phyloP scores from a whole-genome alignment of 1,139 yeast genomes.

The Taphrina pruni region DNA sequence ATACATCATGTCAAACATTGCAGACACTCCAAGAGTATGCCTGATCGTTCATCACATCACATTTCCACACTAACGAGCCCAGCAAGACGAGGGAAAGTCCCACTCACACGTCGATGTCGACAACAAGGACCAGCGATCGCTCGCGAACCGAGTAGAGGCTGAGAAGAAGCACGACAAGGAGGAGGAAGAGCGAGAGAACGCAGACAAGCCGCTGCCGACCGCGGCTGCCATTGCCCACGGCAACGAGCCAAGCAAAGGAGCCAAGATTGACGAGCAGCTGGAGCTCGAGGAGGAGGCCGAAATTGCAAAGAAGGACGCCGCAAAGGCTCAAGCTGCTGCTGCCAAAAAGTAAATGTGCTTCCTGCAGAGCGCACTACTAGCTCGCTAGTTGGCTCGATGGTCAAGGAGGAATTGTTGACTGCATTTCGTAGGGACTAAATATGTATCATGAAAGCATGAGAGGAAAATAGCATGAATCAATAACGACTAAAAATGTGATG shows the following conservation, averaged over 20 bases:
- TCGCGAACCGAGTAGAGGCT: slow-evolving; percentile 42
- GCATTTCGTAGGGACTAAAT: too few relatives aligned
- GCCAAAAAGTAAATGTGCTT: slow-evolving; percentile 25
- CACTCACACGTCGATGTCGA: slow-evolving; percentile 38
- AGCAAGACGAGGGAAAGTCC: slow-evolving; percentile 40
- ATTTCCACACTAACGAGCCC: background rate
- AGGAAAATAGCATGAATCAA: slow-evolving; percentile 1
- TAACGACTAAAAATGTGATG: background rate
- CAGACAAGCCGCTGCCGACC: slow-evolving; percentile 23
- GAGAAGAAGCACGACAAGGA: slow-evolving; percentile 41
- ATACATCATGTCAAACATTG: slow-evolving; percentile 6
- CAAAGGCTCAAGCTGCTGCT: slow-evolving; percentile 32
- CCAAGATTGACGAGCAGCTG: slow-evolving; percentile 30
- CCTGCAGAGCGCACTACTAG: background rate
- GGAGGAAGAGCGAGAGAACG: slow-evolving; percentile 33
- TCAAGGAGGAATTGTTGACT: too few relatives aligned
- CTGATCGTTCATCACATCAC: background rate
- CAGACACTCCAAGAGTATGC: slow-evolving; percentile 23
- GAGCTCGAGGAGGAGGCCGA: slow-evolving; percentile 40
- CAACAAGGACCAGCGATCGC: slow-evolving; percentile 40
- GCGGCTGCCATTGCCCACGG: slow-evolving; percentile 38
- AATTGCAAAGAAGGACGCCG: slow-evolving; percentile 40
- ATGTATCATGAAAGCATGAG: background rate
- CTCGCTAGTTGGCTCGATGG: too few relatives aligned
- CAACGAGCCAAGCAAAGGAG: slow-evolving; percentile 39